Evolutionary conservation across 495 filamentous ascomycete genomes (phyloP), one percentile per base, ranked within the genome.

Genomic region (Tuber aestivum): DNA sequence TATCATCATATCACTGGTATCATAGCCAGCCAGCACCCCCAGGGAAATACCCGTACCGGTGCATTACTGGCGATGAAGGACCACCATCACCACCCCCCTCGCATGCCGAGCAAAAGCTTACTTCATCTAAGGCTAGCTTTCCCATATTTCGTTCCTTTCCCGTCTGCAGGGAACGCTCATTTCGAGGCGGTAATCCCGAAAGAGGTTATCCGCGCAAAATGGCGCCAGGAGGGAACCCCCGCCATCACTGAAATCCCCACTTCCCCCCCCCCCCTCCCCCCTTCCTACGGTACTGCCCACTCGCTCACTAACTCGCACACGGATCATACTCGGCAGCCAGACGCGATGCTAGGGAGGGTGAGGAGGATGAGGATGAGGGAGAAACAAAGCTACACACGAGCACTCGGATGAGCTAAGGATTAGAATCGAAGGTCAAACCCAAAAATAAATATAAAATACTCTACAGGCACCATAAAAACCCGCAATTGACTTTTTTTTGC

Each of bases 361-460:
- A 50, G 45, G 44, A 45, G 45, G n/a, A 14, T 27, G 27, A 32
- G 56, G 27, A 65, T 20, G 45, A 50, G 23, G 45, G 12, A 65
- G 56, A 65, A 35, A 35, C 27, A 65, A 65, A 65, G 56, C 27
- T 65, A 65, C 56, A 65, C 56, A 65, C 56, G 14, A 65, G 56
- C 27, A 65, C 27, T 18, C 14, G 27, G 56, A 35, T 65, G 56
- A 65, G 56, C 56, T 65, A 65, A 65, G 56, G 56, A 65, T 65
- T 32, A 65, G 56, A 35, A 27, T 18, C 56, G 27, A 65, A 65
- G 56, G 20, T 32, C 32, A 8, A 18, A 35, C 12, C 56, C 32
- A 65, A 65, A 65, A 65, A 65, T 65, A 65, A 65, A 65, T 35
- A 65, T n/a, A 65, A 35, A 65, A 65, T 65, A 65, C 56, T 65